These are phyloP conservation scores for Blastobotrys illinoisensis DNA, from an alignment of 1,139 yeast genomes.

Conservation along the genomic window DNA sequence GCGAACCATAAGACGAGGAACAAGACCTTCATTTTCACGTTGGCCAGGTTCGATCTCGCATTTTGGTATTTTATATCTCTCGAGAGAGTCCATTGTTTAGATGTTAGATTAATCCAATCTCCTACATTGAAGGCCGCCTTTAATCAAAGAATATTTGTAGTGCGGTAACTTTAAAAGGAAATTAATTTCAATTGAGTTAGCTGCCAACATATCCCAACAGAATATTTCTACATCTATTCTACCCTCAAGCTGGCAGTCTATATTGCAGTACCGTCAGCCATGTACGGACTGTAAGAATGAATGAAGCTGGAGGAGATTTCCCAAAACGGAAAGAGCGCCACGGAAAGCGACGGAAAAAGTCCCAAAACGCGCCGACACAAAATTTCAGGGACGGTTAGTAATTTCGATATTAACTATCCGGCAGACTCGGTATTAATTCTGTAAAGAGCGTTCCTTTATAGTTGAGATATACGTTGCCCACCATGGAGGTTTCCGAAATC, in stretches of 20 bases:
- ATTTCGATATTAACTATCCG: background rate
- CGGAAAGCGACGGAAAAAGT: background rate
- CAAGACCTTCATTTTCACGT: background rate
- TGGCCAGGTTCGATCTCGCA: background rate
- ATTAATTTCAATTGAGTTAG: background rate
- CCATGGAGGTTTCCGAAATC: conserved; percentile 60
- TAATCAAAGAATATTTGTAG: too few relatives aligned
- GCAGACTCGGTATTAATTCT: background rate
- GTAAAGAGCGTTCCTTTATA: background rate
- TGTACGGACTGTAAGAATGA: too few relatives aligned
- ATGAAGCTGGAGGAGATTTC: too few relatives aligned
- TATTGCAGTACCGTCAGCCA: too few relatives aligned
- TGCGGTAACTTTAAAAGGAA: too few relatives aligned
- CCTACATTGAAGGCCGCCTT: too few relatives aligned
- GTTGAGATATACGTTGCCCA: background rate
- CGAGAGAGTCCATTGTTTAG: background rate
- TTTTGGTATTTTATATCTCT: background rate
- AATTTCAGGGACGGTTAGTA: background rate
- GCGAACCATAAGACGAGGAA: background rate
- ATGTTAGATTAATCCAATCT: background rate
- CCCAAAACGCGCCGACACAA: background rate
- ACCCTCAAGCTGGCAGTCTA: too few relatives aligned
- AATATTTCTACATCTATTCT: too few relatives aligned
- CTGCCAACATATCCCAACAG: background rate
- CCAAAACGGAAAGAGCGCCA: background rate